Percentiles rank a stretch among this genome's conserved stretches.
Evolutionary conservation across 2,329 filamentous ascomycete genomes (phyloP).

Genomic region (Penicillium sp.): DNA sequence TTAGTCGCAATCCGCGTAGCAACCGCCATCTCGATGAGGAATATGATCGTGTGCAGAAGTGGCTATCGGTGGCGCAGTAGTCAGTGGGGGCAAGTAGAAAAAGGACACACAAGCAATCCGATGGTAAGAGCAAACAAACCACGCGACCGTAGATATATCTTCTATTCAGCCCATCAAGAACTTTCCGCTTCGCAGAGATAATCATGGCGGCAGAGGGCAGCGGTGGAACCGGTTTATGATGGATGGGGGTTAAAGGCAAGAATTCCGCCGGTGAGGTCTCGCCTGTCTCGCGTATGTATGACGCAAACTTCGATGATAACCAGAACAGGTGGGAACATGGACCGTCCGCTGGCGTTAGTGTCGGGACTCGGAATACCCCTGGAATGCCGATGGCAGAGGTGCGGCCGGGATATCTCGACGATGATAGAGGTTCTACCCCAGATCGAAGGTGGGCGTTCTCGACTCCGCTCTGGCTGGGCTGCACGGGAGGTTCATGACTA

Average conservation of each 20-base stretch:
- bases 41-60: slow-evolving; percentile 79
- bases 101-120: not conserved
- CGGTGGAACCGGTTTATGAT: slow-evolving; percentile 20
- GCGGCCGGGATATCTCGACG: not conserved
- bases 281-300: slow-evolving; percentile 38
- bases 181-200: slow-evolving; percentile 42
- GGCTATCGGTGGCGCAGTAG: slow-evolving; percentile 60
- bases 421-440: slow-evolving; percentile 10
- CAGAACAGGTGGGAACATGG: slow-evolving; percentile 8
- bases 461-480: slow-evolving; percentile 9
- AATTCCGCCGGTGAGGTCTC: slow-evolving; percentile 26
- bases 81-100: slow-evolving; percentile 11
- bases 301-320: slow-evolving; percentile 35
- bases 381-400: not conserved
- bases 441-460: slow-evolving; percentile 14
- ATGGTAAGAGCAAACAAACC: slow-evolving; percentile 34
- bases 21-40: slow-evolving; percentile 85
- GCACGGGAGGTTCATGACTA: slow-evolving; percentile 10
- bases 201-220: slow-evolving; percentile 41
- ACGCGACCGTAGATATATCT: slow-evolving; percentile 51
- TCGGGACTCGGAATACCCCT: not conserved
- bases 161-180: slow-evolving; percentile 49
- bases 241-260: slow-evolving; percentile 28
- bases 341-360: not conserved
- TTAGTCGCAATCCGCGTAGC: slow-evolving; percentile 78